Conservation (phyloP, 192 early-diverging fungal species). For the Coemansia biformis region DNA sequence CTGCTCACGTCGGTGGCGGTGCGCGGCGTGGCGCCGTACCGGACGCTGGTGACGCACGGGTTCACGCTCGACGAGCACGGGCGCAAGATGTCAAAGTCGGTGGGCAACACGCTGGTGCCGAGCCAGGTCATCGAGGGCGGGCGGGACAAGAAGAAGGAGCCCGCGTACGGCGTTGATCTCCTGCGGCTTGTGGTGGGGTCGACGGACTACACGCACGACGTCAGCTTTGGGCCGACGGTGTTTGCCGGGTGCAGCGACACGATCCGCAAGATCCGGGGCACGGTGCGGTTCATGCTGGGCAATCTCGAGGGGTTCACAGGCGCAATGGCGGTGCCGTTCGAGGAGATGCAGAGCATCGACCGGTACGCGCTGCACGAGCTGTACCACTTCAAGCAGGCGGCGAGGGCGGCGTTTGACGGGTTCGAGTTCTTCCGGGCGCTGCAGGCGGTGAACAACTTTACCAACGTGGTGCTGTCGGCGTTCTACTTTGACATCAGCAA, state of each 20-base stretch:
- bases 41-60: conserved; percentile 71
- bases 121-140: conserved; percentile 62
- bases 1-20: conserved; percentile 66
- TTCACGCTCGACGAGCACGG: conserved; percentile 74
- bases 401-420: conserved; percentile 55
- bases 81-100: conserved; percentile 78
- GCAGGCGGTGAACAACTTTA: conserved; percentile 62
- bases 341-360: conserved; percentile 49
- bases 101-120: conserved; percentile 73
- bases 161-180: conserved; percentile 69
- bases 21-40: conserved; percentile 63
- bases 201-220: conserved; percentile 69
- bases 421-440: conserved; percentile 62
- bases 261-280: conserved; percentile 71
- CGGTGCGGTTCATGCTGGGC: conserved; percentile 71
- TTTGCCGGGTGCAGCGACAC: conserved; percentile 60
- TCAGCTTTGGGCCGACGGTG: conserved; percentile 62
- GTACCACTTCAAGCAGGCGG: conserved; percentile 53
- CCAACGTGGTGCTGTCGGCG: conserved; percentile 60
- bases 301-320: conserved; percentile 59
- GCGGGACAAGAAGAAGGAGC: conserved; percentile 61
- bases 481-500: conserved; percentile 80
- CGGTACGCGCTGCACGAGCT: conserved; percentile 59
- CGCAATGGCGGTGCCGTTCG: conserved; percentile 46
- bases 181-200: conserved; percentile 71